A percentile compares a stretch with the other conserved stretches of the same genome.
phyloP scores from a whole-genome alignment of 2,329 filamentous ascomycete genomes.

The Aspergillus novoparasiticus region DNA sequence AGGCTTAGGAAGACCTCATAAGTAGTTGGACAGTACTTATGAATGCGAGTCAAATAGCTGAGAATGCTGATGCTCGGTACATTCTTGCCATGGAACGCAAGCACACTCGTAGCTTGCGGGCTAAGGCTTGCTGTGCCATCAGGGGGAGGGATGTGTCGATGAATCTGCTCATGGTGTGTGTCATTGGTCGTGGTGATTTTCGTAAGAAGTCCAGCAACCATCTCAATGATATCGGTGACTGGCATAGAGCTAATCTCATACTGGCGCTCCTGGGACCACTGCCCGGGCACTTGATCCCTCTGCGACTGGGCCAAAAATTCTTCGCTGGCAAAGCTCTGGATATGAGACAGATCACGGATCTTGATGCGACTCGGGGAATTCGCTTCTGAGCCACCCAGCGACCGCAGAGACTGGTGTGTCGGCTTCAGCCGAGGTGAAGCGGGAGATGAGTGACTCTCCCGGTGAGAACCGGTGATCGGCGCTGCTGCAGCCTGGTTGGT shows the following conservation, averaged over 20 bases:
- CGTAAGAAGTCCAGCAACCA: slow-evolving; percentile 93
- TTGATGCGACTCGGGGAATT: slow-evolving; percentile 66
- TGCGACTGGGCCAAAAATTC: slow-evolving; percentile 66
- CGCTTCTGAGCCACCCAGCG: slow-evolving; percentile 44
- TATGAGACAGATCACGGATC: slow-evolving; percentile 86
- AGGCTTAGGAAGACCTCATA: slow-evolving; percentile 97
- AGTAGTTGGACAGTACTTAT: slow-evolving; percentile 98
- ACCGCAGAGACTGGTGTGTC: slow-evolving; percentile 47
- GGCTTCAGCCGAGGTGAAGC: slow-evolving; percentile 50
- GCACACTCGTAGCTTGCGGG: slow-evolving; percentile 70
- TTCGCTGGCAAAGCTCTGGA: slow-evolving; percentile 82
- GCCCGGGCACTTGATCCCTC: slow-evolving; percentile 43
- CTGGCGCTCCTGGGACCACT: slow-evolving; percentile 58
- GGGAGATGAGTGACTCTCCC: slow-evolving; percentile 40
- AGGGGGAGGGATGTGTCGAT: slow-evolving; percentile 68
- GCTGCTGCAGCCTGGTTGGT: slow-evolving; percentile 30
- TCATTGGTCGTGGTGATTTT: slow-evolving; percentile 99
- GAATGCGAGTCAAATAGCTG: slow-evolving; percentile 92
- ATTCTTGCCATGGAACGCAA: slow-evolving; percentile 98
- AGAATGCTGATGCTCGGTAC: slow-evolving; percentile 95
- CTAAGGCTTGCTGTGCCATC: slow-evolving; percentile 62
- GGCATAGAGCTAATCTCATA: slow-evolving; percentile 99
- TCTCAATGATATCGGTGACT: slow-evolving; percentile 95
- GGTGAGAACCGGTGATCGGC: slow-evolving; percentile 29
- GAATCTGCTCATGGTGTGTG: slow-evolving; percentile 85